Conservation (phyloP, 371 early-diverging fungal species). For the Zychaea mexicana region DNA sequence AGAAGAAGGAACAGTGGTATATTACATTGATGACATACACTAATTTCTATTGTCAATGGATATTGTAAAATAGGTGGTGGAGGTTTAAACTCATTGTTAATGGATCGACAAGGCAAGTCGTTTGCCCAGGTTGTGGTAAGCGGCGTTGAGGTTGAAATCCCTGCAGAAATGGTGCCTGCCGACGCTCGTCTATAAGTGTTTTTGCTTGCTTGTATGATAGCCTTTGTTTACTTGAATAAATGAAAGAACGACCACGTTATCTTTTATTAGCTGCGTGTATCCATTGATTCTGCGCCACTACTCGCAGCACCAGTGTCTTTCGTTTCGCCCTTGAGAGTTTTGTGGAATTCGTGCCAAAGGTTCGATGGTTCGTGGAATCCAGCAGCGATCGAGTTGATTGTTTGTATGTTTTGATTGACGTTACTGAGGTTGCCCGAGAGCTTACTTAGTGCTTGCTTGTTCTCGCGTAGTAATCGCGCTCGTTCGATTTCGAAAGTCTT, state of each 20-base stretch:
- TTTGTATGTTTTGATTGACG: conserved; percentile 56
- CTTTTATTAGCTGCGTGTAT: background rate
- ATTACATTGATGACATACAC: background rate
- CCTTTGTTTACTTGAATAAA: background rate
- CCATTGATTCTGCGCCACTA: background rate
- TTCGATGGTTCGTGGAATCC: conserved; percentile 54
- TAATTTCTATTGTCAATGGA: background rate
- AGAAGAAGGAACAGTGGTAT: background rate
- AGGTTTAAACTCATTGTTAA: conserved; percentile 62
- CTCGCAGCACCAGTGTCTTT: background rate
- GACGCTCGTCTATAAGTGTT: background rate
- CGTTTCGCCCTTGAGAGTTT: conserved; percentile 5
- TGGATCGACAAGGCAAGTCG: conserved; percentile 77
- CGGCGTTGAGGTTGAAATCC: conserved; percentile 57
- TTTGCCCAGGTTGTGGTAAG: conserved; percentile 69
- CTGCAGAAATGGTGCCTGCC: conserved; percentile 42
- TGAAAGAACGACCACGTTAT: background rate
- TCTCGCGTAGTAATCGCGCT: conserved; percentile 23
- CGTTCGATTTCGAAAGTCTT: conserved; percentile 31
- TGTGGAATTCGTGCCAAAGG: conserved; percentile 42
- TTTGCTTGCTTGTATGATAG: background rate
- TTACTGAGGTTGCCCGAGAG: conserved; percentile 48
- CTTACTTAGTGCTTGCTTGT: conserved; percentile 45
- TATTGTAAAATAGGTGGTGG: conserved; percentile 53
- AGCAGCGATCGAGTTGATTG: conserved; percentile 54